Percentiles rank a stretch among this genome's conserved stretches.
These are phyloP conservation scores for Centella asiatica DNA, from an alignment of 129 eudicot species.

Conservation along the genomic window DNA sequence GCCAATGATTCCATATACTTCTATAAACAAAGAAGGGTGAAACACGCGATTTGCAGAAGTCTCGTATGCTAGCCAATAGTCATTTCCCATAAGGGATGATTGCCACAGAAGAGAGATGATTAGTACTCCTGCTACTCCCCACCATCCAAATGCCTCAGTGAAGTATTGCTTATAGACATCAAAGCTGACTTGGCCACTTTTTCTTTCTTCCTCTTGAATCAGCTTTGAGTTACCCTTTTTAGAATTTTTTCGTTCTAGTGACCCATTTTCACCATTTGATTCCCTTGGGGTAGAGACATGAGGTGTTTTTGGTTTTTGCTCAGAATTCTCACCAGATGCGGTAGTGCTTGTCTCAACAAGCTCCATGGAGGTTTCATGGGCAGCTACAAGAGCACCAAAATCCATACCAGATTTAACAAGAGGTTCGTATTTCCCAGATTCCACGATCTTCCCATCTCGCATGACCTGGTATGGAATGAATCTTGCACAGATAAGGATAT, in stretches of 20 bases:
- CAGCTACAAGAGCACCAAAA: constrained; percentile 58
- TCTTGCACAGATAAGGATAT: neutral
- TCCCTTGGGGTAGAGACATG: constrained; percentile 10
- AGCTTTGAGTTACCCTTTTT: constrained; percentile 45
- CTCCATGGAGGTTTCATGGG: constrained; percentile 69
- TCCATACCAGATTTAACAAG: constrained; percentile 48
- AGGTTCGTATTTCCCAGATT: constrained; percentile 58
- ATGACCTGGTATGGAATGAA: constrained; percentile 33
- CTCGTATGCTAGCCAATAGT: constrained; percentile 69
- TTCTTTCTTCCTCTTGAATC: constrained; percentile 66
- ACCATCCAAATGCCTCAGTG: constrained; percentile 67
- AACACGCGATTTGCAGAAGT: constrained; percentile 35
- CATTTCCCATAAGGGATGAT: constrained; percentile 43
- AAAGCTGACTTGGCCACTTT: constrained; percentile 47
- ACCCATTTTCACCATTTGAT: constrained; percentile 6
- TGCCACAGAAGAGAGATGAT: constrained; percentile 42
- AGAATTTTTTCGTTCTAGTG: constrained; percentile 29
- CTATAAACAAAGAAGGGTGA: constrained; percentile 35
- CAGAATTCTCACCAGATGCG: constrained; percentile 12
- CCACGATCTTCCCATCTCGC: constrained; percentile 72
- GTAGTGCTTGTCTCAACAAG: constrained; percentile 39
- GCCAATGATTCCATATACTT: constrained; percentile 39
- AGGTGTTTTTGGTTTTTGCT: constrained; percentile 21
- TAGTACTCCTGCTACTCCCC: constrained; percentile 36
- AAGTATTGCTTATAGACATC: constrained; percentile 47